Percentiles rank a stretch among this genome's conserved stretches.
phyloP scores from a whole-genome alignment of 805 yeast genomes.

The Cyberlindnera saturnus region DNA sequence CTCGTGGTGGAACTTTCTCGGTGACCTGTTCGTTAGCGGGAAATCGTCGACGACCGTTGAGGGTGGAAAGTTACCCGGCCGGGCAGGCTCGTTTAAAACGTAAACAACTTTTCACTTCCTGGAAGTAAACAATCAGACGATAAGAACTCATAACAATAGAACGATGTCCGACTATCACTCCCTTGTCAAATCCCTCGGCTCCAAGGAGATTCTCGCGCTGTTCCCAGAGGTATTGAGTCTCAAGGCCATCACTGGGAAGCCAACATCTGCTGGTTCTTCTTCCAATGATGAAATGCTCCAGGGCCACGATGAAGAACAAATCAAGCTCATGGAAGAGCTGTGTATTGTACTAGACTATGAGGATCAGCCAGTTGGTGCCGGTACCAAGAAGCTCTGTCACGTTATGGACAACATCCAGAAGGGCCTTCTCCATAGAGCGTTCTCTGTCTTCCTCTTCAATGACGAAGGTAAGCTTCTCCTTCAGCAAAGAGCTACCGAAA shows the following conservation, averaged over 20 bases:
- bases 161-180: slow-evolving; percentile 31
- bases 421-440: slow-evolving; percentile 92
- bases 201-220: slow-evolving; percentile 42
- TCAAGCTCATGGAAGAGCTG: slow-evolving; percentile 90
- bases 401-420: slow-evolving; percentile 78
- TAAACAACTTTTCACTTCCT: no score
- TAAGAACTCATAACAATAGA: neutral
- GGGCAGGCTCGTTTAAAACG: no score
- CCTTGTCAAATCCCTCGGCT: slow-evolving; percentile 46
- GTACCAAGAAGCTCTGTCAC: slow-evolving; percentile 86
- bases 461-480: slow-evolving; percentile 67
- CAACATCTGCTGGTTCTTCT: slow-evolving; percentile 29
- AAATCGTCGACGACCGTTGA: no score
- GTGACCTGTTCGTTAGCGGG: no score
- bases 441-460: slow-evolving; percentile 90
- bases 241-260: slow-evolving; percentile 51
- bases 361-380: slow-evolving; percentile 87
- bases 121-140: no score
- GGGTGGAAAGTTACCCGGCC: no score
- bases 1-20: no score
- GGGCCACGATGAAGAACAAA: slow-evolving; percentile 93
- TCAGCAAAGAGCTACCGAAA: slow-evolving; percentile 95
- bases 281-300: slow-evolving; percentile 46
- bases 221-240: slow-evolving; percentile 71
- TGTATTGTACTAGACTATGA: slow-evolving; percentile 89